Evolutionary conservation across 352 stramenopile genomes (phyloP).

Genomic region (Phytophthora quininea): DNA sequence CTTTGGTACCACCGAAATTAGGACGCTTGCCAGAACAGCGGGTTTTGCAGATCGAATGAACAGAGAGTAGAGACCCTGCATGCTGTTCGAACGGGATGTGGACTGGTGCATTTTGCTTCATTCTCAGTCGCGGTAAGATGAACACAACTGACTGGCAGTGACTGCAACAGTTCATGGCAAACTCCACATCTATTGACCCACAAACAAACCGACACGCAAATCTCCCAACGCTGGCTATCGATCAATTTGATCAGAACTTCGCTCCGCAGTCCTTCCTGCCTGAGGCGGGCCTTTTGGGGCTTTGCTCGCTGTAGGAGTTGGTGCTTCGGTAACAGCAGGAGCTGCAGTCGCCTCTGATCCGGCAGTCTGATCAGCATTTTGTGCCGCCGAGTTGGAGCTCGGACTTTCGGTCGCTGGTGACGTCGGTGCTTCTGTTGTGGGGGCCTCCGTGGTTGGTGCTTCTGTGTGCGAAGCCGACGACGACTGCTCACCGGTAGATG

Average conservation of each 20-base stretch:
- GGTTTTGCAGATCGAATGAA: slow-evolving; percentile 5
- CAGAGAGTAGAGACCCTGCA: slow-evolving; percentile 2
- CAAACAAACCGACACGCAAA: slow-evolving; percentile 22
- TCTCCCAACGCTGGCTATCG: slow-evolving; percentile 9
- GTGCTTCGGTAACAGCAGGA: slow-evolving; percentile 5
- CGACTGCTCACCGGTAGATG: slow-evolving; percentile 5
- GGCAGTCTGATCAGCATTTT: slow-evolving; percentile 1
- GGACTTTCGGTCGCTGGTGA: slow-evolving; percentile 13
- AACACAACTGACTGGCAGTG: no score
- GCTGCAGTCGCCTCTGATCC: slow-evolving; percentile 8
- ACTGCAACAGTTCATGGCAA: no score
- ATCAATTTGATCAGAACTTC: slow-evolving; percentile 21
- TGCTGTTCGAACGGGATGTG: slow-evolving; percentile 36
- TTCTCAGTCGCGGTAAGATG: slow-evolving; percentile 13
- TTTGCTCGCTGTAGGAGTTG: not conserved
- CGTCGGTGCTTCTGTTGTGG: slow-evolving; percentile 8
- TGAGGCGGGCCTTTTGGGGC: slow-evolving; percentile 11
- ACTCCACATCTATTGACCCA: slow-evolving; percentile 37
- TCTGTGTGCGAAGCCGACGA: not conserved
- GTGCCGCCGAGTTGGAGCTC: slow-evolving; percentile 12
- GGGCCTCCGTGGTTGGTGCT: slow-evolving; percentile 8
- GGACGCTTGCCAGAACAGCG: slow-evolving; percentile 24
- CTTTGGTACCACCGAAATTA: slow-evolving; percentile 1
- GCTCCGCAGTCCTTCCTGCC: slow-evolving; percentile 22
- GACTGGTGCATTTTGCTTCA: slow-evolving; percentile 32